Evolutionary conservation across 257 asterid species (phyloP).

Genomic region (Solanum corneliomulleri): DNA sequence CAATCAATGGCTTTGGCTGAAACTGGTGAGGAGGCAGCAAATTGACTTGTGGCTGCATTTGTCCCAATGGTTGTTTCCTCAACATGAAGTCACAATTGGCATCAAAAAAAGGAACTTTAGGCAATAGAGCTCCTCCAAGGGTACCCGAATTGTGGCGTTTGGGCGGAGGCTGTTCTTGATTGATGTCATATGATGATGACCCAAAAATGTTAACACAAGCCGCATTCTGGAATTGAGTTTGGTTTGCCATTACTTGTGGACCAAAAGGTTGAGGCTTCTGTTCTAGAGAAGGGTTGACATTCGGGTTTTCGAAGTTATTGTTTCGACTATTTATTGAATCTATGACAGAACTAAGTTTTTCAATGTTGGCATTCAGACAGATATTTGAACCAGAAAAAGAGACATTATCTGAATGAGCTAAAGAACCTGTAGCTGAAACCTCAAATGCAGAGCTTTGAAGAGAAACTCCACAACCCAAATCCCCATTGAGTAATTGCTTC

Average conservation of each 20-base stretch:
- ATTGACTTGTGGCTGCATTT: background rate
- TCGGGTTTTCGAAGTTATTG: background rate
- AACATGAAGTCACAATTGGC: constrained; percentile 2
- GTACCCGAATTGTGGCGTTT: constrained; percentile 24
- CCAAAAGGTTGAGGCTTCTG: constrained; percentile 1
- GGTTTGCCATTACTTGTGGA: background rate
- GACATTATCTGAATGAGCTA: background rate
- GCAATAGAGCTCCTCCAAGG: background rate
- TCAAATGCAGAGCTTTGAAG: constrained; percentile 11
- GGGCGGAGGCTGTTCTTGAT: constrained; percentile 17
- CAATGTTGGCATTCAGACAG: constrained; percentile 3
- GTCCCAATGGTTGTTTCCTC: background rate
- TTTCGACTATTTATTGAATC: background rate
- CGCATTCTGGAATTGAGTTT: constrained; percentile 6
- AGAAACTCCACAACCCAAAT: constrained; percentile 7
- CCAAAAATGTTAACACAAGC: constrained; percentile 2
- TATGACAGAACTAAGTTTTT: constrained; percentile 3
- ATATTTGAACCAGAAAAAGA: background rate
- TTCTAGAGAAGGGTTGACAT: background rate
- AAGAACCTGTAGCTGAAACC: constrained; percentile 4
- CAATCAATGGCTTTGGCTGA: constrained; percentile 10
- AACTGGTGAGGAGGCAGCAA: background rate
- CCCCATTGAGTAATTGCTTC: constrained; percentile 13
- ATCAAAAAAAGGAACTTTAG: constrained; percentile 10
- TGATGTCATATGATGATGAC: background rate